Percentiles rank a stretch among this genome's conserved stretches.
Evolutionary conservation across 768 basidiomycete species (phyloP).

Genomic region (Suillus tomentosus): DNA sequence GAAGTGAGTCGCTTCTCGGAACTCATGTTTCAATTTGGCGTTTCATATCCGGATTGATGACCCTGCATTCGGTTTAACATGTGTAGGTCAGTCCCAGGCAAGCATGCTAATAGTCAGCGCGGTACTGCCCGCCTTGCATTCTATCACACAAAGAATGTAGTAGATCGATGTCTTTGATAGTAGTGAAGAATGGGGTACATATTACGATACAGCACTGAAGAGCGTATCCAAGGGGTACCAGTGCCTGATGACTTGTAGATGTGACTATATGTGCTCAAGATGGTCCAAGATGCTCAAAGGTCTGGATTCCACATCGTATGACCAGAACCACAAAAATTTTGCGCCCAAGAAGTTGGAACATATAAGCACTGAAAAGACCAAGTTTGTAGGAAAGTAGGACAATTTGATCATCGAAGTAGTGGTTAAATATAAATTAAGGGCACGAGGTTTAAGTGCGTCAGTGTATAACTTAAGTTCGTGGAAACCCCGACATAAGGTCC

Average conservation of each 20-base stretch:
- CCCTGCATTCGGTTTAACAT: background rate
- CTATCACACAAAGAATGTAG: no score
- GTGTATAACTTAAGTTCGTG: background rate
- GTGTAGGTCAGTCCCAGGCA: background rate
- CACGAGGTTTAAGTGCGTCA: slow-evolving; percentile 1
- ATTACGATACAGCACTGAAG: no score
- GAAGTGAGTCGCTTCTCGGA: background rate
- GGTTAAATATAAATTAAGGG: background rate
- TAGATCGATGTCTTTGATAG: no score
- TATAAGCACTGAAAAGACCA: background rate
- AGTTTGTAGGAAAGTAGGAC: background rate
- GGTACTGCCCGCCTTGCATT: no score
- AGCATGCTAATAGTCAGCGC: no score
- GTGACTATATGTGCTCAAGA: no score
- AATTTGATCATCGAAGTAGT: background rate
- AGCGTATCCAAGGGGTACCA: no score
- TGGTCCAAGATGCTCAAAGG: no score
- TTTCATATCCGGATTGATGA: background rate
- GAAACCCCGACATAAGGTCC: background rate
- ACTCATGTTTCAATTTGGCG: background rate
- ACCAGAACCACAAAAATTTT: no score
- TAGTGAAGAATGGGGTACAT: no score
- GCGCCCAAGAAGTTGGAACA: background rate
- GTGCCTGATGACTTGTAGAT: no score
- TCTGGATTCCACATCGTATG: no score